Conservation (phyloP, 495 filamentous ascomycete species). For the Penicillium subrubescens region DNA sequence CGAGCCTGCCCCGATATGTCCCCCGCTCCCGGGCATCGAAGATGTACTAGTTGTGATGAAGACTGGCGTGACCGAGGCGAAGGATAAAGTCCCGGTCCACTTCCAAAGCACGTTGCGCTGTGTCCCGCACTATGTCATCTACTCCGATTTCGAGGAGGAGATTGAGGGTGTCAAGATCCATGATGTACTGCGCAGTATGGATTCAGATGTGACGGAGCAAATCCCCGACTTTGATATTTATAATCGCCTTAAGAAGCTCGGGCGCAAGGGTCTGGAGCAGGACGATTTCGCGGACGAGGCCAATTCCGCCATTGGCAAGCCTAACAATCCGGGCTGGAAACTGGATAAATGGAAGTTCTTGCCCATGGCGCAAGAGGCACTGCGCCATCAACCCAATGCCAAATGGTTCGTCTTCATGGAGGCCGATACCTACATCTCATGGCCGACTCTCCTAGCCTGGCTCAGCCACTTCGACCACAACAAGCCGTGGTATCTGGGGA, state of each 20-base stretch:
- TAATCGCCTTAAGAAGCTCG: constrained; percentile 45
- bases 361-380: constrained; percentile 55
- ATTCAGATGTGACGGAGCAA: constrained; percentile 33
- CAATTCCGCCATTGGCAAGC: constrained; percentile 49
- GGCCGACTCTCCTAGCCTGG: constrained; percentile 62
- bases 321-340: constrained; percentile 55
- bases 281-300: constrained; percentile 46
- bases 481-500: constrained; percentile 60
- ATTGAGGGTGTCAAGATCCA: constrained; percentile 50
- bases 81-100: constrained; percentile 50
- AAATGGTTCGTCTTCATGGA: constrained; percentile 74
- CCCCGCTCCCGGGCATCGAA: constrained; percentile 44
- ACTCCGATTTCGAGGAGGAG: constrained; percentile 55
- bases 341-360: constrained; percentile 64
- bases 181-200: constrained; percentile 51
- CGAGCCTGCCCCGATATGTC: constrained; percentile 31
- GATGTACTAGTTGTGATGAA: constrained; percentile 51
- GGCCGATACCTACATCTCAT: constrained; percentile 67
- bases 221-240: constrained; percentile 56
- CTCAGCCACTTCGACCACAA: constrained; percentile 51
- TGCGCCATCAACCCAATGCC: constrained; percentile 45
- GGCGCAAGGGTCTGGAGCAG: constrained; percentile 42
- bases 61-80: constrained; percentile 48
- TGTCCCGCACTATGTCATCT: constrained; percentile 56
- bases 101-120: constrained; percentile 55